Evolutionary conservation across 2,329 filamentous ascomycete genomes (phyloP), one percentile per base, ranked within the genome.

Genomic region (Xylaria sp.): DNA sequence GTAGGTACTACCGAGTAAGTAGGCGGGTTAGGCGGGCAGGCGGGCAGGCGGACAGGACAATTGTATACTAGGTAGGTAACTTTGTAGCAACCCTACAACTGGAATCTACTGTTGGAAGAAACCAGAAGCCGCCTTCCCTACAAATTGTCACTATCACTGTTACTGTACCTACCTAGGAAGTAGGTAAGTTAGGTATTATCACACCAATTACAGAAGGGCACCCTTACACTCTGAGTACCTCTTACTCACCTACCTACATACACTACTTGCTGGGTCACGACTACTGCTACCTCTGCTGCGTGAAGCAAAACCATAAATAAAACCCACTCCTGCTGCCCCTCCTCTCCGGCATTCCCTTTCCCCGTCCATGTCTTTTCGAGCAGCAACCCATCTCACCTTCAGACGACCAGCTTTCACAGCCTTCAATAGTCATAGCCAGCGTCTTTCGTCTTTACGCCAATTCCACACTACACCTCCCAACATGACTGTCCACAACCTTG

Each of bases 401-500:
- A 58, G 70, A 74, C 72, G 71, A 62, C 66, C 73, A 61, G 44
- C 73, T 25, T 71, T 69, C 44, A 37, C 58, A 65, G 37, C 62
- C 66, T 67, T 68, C 60, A 72, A 48, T 59, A 73, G 53, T 10
- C 72, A 48, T 60, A 73, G 51, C 13, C 64, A 66, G 67, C 66
- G 53, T 32, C 69, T 71, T 51, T 58, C 69, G 60, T 35, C 72
- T 71, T n/a, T 72, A 72, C 70, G 76, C 71, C 72, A 79, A 48
- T 83, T 83, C 70, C 80, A 81, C 61, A 76, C 79, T 48, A 79
- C 78, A n/a, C 73, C 70, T 69, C 78, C 81, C 79, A 83, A 78
- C 67, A 83, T 83, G 82, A 79, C 78, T 72, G 78, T 83, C 74
- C 80, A 83, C 78, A 80, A 79, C 74, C 71, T 83, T 68, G 66